Conservation (phyloP, 768 basidiomycete species). For the Lanmaoa rubissima region DNA sequence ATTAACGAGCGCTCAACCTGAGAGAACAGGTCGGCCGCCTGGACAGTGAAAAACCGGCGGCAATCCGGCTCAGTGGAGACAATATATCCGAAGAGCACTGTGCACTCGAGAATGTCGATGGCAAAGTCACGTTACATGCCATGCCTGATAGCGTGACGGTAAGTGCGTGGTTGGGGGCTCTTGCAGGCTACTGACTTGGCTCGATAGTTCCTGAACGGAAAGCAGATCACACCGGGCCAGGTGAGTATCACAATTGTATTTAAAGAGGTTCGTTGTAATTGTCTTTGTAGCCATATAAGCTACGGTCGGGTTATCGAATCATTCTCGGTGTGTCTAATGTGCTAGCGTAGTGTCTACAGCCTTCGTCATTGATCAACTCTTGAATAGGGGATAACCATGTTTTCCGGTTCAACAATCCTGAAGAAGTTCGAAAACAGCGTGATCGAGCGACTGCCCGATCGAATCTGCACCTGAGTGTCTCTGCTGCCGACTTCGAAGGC, state of each 20-base stretch:
- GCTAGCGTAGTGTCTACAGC: neutral
- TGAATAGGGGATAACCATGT: slow-evolving; percentile 90
- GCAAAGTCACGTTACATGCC: slow-evolving; percentile 79
- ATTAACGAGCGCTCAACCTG: slow-evolving; percentile 13
- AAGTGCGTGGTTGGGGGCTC: slow-evolving; percentile 27
- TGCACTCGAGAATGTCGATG: slow-evolving; percentile 82
- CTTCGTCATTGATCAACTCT: slow-evolving; percentile 4
- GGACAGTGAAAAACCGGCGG: slow-evolving; percentile 76
- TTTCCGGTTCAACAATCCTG: slow-evolving; percentile 95
- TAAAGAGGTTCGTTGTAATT: slow-evolving; percentile 8
- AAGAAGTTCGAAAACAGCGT: slow-evolving; percentile 89
- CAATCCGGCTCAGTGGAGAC: slow-evolving; percentile 90
- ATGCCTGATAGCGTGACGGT: slow-evolving; percentile 83
- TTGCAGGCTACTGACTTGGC: slow-evolving; percentile 14
- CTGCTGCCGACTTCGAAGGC: slow-evolving; percentile 65
- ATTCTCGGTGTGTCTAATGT: slow-evolving; percentile 69
- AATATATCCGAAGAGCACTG: slow-evolving; percentile 94
- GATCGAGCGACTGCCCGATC: slow-evolving; percentile 78
- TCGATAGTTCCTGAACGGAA: slow-evolving; percentile 87
- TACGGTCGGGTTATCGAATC: slow-evolving; percentile 93
- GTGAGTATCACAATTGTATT: slow-evolving; percentile 40
- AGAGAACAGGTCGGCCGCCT: slow-evolving; percentile 72
- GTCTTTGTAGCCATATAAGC: slow-evolving; percentile 61
- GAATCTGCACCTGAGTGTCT: slow-evolving; percentile 60
- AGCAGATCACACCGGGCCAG: slow-evolving; percentile 74